Percentiles rank a stretch among this genome's conserved stretches.
Evolutionary conservation across 495 filamentous ascomycete genomes (phyloP).

Genomic region (Stereocaulon alpinum): DNA sequence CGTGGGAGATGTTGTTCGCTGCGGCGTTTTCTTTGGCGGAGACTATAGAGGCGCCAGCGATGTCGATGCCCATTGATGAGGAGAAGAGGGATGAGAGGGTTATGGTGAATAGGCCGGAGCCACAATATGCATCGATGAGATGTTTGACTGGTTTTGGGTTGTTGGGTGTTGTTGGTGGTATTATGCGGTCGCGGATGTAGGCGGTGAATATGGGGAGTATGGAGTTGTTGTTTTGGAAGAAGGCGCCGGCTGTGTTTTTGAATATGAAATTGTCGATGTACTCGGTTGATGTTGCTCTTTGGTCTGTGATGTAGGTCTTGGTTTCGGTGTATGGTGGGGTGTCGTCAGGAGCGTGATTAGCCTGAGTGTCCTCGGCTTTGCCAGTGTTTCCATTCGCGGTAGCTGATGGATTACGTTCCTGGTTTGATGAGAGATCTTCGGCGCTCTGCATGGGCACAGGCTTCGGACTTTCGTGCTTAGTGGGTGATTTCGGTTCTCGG

Average conservation of each 20-base stretch:
- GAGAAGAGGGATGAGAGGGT: slow-evolving; percentile 76
- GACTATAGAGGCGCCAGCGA: slow-evolving; percentile 58
- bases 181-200: slow-evolving; percentile 76
- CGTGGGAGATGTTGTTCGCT: slow-evolving; percentile 60
- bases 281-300: slow-evolving; percentile 69
- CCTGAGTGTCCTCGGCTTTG: not conserved
- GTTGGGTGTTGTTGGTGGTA: slow-evolving; percentile 28
- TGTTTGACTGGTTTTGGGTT: slow-evolving; percentile 51
- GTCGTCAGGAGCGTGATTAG: slow-evolving; percentile 26
- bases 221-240: slow-evolving; percentile 99
- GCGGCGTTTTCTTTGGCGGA: slow-evolving; percentile 68
- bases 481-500: slow-evolving; percentile 38
- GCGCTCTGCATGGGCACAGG: not conserved
- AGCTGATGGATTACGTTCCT: not conserved
- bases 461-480: not conserved
- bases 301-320: slow-evolving; percentile 79
- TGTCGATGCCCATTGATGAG: slow-evolving; percentile 58
- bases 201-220: slow-evolving; percentile 84
- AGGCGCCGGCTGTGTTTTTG: slow-evolving; percentile 78
- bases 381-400: not conserved
- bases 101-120: slow-evolving; percentile 93
- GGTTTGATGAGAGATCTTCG: not conserved
- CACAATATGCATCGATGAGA: slow-evolving; percentile 94
- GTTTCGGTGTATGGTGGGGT: slow-evolving; percentile 50
- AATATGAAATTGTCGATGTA: slow-evolving; percentile 81